Base-by-base conservation (phyloP, 2,329 filamentous ascomycete genomes). In the Fonsecaea pedrosoi region DNA sequence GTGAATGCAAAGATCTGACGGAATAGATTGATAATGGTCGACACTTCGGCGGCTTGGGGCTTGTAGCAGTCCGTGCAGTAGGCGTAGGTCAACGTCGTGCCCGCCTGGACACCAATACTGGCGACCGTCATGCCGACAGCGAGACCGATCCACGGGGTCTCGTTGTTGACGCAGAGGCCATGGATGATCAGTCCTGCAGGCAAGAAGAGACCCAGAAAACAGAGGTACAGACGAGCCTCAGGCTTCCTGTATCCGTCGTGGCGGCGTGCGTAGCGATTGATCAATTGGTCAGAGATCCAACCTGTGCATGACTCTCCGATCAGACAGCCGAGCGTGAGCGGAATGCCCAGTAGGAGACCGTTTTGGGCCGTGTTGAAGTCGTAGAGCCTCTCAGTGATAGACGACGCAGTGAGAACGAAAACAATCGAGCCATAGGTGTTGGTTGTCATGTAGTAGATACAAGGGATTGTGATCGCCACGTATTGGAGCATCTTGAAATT, bases 1-100 rank as follows among this genome's bases (percentile, higher is more conserved):
- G 50, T 62, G 60, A 62, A 62, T 1, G 60, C 60, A n/a, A 62
- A 62, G 45, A 60, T 59, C 25, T 59, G 56, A 1, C 56, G 56
- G 56, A 59, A 59, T 13, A 59, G 56, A 21, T 59, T 59, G 56
- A 59, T 59, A 38, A 59, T 59, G 15, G 56, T 59, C 38, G 56
- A 59, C 37, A 59, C 56, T 32, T 59, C 56, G 7, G 56, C 56
- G 25, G 56, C 56, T 34, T 59, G 56, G n/a, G 56, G 56, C 15
- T 59, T 59, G 10, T 59, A 59, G 38, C 56, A 59, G 25, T 59
- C 56, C 2, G 56, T 59, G 25, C 56, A 59, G 56, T 59, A 59
- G 12, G 56, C 56, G 9, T 59, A 59, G 10, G 38, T 45, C 9
- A 59, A 21, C 9, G 56, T 59, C 13, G 56, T 59, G 38, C 56